Conservation (phyloP, 768 basidiomycete genomes). For the Suillus americanus region DNA sequence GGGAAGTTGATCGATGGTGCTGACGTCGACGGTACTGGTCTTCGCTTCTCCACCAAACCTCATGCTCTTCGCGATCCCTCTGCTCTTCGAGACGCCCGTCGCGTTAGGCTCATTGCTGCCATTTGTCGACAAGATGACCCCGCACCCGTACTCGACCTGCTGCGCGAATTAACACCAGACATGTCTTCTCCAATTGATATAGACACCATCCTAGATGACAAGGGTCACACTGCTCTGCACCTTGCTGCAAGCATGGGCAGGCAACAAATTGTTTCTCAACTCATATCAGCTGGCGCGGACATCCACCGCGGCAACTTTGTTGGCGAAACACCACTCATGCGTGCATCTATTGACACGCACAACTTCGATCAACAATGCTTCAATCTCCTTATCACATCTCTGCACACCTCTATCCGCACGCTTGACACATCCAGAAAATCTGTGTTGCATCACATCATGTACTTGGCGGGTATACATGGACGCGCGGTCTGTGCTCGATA, state of each 20-base stretch:
- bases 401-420: conserved; percentile 80
- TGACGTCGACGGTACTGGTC: conserved; percentile 44
- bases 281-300: conserved; percentile 82
- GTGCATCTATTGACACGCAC: conserved; percentile 87
- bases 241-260: conserved; percentile 87
- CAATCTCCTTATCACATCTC: conserved; percentile 54
- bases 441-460: conserved; percentile 88
- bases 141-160: conserved; percentile 53
- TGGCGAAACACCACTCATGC: conserved; percentile 93
- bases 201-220: conserved; percentile 89
- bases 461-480: conserved; percentile 89
- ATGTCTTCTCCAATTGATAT: conserved; percentile 48
- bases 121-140: conserved; percentile 76
- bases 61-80: conserved; percentile 54
- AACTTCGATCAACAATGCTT: conserved; percentile 81
- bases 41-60: conserved; percentile 72
- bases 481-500: conserved; percentile 82
- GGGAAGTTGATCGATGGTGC: conserved; percentile 42
- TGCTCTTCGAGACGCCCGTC: conserved; percentile 50
- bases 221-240: conserved; percentile 93
- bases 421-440: conserved; percentile 84
- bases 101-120: conserved; percentile 60
- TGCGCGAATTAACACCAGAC: conserved; percentile 61
- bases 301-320: conserved; percentile 88
- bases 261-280: conserved; percentile 60